Base-by-base conservation (phyloP, 108 stramenopile genomes). In the Skeletonema marinoi region DNA sequence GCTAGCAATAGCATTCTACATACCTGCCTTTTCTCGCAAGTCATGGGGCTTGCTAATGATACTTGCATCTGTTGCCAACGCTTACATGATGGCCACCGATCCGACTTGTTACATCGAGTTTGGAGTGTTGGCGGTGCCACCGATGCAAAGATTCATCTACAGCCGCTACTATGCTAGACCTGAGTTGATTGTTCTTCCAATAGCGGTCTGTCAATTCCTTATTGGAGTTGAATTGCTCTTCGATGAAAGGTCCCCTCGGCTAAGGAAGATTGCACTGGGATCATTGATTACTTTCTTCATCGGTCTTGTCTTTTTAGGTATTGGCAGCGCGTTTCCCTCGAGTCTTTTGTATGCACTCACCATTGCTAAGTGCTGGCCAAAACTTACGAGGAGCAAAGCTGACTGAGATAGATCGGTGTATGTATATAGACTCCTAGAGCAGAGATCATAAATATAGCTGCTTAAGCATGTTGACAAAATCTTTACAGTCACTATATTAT, bases 111-210 rank as follows among this genome's bases (percentile, higher is more conserved):
- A 62, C 61, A 14, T 16, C 50, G 61, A 62, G 61, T 62, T 50
- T 48, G 61, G 61, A 50, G 61, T 62, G 12, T 50, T 62, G 14
- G 61, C 61, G 50, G 50, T 62, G 13, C 61, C 61, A 6, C 61
- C 61, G 14, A 50, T 62, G 61, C 61, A 62, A 51, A 14, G 61
- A 50, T 62, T 62, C 36, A 62, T 62, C 50, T 62, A 62, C 50
- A 50, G 46, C 50, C 31, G 61, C 4, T 62, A 62, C 14, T 62
- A 16, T 51, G 61, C 61, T 4, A 50, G 14, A 3, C 61, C 61
- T 12, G 61, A 42, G 46, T 51, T 62, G 61, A 42, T 62, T 51
- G 61, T 62, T 42, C 61, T 62, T n/a, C 61, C 61, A 16, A 62
- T 62, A 16, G 61, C 61, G 36, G 5, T 62, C 14, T 62, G 33